phyloP scores from a whole-genome alignment of 2,329 filamentous ascomycete species.

The Lasiodiplodia citricola region DNA sequence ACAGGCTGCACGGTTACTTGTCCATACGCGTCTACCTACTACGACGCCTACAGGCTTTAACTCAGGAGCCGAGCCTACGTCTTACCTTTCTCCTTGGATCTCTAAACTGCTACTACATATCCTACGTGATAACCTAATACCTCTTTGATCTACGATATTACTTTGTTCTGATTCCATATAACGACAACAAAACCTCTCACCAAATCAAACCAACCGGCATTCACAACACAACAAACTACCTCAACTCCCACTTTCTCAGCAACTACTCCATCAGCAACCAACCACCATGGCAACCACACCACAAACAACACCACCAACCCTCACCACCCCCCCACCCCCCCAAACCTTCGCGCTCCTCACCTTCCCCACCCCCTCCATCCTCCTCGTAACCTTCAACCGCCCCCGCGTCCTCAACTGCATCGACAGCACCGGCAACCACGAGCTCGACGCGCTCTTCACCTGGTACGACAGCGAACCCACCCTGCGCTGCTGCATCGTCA shows the following conservation, averaged over 20 bases:
- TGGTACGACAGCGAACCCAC: constrained; percentile 26
- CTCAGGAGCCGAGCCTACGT: not conserved
- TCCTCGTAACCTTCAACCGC: constrained; percentile 29
- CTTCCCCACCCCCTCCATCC: constrained; percentile 20
- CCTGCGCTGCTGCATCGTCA: constrained; percentile 29
- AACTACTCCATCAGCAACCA: too few species aligned
- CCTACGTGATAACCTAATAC: not conserved
- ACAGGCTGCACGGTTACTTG: not conserved
- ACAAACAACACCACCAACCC: constrained; percentile 29
- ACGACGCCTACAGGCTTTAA: not conserved
- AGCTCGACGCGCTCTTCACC: constrained; percentile 28
- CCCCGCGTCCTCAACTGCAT: constrained; percentile 29
- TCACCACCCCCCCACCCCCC: constrained; percentile 36
- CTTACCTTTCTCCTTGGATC: not conserved
- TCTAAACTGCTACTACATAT: not conserved
- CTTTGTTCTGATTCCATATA: not conserved
- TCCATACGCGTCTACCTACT: not conserved
- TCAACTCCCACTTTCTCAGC: not conserved
- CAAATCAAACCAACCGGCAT: not conserved
- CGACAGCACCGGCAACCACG: constrained; percentile 20
- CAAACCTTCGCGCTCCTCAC: constrained; percentile 36
- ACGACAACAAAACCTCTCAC: not conserved
- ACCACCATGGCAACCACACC: not conserved
- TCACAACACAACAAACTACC: not conserved
- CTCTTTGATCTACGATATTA: not conserved